Evolutionary conservation across 331 rosid species (phyloP).

Genomic region (Malus hybrid): DNA sequence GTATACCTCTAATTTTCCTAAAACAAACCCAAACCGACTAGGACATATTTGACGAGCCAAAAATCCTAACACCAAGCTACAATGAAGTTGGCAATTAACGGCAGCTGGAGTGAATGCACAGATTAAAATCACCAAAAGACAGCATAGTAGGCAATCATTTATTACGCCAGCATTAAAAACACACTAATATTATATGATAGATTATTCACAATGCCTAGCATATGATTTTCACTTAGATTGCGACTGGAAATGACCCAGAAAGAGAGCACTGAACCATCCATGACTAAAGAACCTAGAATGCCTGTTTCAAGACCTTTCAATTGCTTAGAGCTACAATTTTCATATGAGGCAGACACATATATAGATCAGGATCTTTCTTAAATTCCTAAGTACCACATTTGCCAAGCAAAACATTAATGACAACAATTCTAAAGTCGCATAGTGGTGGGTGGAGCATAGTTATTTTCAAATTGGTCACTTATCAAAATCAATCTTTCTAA

Average conservation of each 20-base stretch:
- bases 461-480: neutral
- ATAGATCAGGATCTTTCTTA: neutral
- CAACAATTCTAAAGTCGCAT: neutral
- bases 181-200: neutral
- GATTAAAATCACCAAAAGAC: neutral
- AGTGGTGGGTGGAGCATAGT: neutral
- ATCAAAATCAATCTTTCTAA: neutral
- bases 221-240: neutral
- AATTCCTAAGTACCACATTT: neutral
- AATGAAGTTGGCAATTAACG: neutral
- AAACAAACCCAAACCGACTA: no score
- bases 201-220: neutral
- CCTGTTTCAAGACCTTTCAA: neutral
- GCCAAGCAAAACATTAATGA: neutral
- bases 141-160: neutral
- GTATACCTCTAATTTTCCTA: no score
- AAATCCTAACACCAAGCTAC: neutral
- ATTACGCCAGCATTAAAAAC: neutral
- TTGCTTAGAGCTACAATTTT: neutral
- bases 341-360: neutral
- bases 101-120: neutral
- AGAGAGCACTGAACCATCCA: neutral
- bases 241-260: neutral
- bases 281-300: neutral
- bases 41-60: no score